phyloP scores from a whole-genome alignment of 306 rosid genomes.

The Medicago truncatula region DNA sequence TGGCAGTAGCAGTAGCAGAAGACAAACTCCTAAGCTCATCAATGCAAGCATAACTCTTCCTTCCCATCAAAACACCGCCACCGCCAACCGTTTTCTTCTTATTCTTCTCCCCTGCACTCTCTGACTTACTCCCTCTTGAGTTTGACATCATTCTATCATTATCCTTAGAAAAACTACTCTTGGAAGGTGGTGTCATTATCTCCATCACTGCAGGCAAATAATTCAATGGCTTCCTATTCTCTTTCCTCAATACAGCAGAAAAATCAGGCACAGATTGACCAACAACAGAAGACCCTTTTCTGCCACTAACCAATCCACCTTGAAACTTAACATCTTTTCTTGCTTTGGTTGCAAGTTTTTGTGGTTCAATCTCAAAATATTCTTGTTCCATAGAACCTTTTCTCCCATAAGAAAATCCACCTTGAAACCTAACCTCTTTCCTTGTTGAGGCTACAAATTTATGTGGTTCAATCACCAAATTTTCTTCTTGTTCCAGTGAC shows the following conservation, averaged over 20 bases:
- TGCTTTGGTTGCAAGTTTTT: constrained; percentile 40
- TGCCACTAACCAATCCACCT: constrained; percentile 26
- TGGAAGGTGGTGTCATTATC: constrained; percentile 66
- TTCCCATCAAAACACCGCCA: constrained; percentile 47
- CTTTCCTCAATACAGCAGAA: constrained; percentile 73
- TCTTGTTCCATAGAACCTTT: constrained; percentile 67
- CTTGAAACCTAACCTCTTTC: constrained; percentile 73
- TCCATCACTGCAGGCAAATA: constrained; percentile 51
- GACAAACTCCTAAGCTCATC: constrained; percentile 78
- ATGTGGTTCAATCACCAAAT: constrained; percentile 22
- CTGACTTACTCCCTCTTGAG: constrained; percentile 82
- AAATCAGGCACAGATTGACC: constrained; percentile 95
- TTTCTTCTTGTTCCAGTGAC: neutral
- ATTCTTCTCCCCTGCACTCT: constrained; percentile 68
- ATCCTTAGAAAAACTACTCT: constrained; percentile 39
- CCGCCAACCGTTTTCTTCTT: constrained; percentile 32
- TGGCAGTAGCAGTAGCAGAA: constrained; percentile 62
- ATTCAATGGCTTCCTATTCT: constrained; percentile 70
- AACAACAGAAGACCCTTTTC: constrained; percentile 54
- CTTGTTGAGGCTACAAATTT: constrained; percentile 48
- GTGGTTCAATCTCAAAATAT: constrained; percentile 25
- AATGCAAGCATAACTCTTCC: constrained; percentile 86
- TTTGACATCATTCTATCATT: constrained; percentile 46
- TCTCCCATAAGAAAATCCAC: constrained; percentile 27
- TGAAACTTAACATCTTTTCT: constrained; percentile 81